Evolutionary conservation across 345 rosid genomes (phyloP).

Genomic region (Rhizophora mangle): DNA sequence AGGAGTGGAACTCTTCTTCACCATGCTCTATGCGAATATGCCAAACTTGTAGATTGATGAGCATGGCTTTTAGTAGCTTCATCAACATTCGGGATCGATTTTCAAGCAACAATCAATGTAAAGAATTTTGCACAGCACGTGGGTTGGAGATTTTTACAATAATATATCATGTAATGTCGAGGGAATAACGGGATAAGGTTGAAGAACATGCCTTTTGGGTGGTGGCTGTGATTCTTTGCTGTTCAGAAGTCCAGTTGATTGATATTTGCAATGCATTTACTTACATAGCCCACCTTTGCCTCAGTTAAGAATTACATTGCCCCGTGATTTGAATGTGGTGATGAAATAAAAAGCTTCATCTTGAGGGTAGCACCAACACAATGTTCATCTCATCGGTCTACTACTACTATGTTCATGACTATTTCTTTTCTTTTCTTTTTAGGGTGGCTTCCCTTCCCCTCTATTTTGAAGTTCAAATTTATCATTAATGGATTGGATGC

Average conservation of each 20-base stretch:
- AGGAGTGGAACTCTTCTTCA: slow-evolving; percentile 78
- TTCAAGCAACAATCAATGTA: slow-evolving; percentile 8
- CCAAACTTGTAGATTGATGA: slow-evolving; percentile 36
- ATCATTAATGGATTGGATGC: too few relatives aligned
- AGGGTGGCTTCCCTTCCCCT: too few relatives aligned
- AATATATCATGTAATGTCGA: slow-evolving; percentile 3
- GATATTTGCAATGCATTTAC: background rate
- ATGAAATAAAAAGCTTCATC: background rate
- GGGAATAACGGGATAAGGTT: slow-evolving; percentile 3
- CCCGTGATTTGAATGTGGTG: background rate
- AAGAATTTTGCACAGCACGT: slow-evolving; percentile 13
- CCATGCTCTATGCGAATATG: slow-evolving; percentile 73
- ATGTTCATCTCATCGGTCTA: too few relatives aligned
- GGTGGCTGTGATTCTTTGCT: slow-evolving; percentile 18
- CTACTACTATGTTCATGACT: too few relatives aligned
- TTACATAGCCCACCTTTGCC: too few relatives aligned
- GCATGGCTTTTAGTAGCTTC: slow-evolving; percentile 18
- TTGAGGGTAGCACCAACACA: background rate
- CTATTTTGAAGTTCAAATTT: too few relatives aligned
- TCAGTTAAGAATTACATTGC: too few relatives aligned
- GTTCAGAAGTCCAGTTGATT: background rate
- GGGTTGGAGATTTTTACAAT: slow-evolving; percentile 7
- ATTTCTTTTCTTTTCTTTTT: too few relatives aligned
- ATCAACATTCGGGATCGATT: slow-evolving; percentile 8
- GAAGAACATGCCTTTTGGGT: slow-evolving; percentile 8